Evolutionary conservation across 2,329 filamentous ascomycete genomes (phyloP), one percentile per base, ranked within the genome.

Genomic region (Ophiostoma sp.): DNA sequence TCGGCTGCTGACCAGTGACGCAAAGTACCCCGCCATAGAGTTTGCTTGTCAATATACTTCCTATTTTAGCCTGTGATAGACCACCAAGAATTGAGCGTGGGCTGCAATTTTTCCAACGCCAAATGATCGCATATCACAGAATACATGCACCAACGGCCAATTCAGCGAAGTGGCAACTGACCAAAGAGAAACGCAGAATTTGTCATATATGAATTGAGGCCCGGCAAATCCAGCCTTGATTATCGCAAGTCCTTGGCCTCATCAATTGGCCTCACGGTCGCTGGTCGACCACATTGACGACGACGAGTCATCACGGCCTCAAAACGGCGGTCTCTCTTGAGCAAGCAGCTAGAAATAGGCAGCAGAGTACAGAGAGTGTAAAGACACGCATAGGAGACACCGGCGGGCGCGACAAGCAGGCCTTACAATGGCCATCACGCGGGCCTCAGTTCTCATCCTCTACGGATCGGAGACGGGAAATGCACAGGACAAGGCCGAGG

Each of bases 391-490:
- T 4, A 44, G 17, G 17, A 65, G 31, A 39, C 17, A 60, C 62
- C 33, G 15, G 62, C 27, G 17, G 62, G 11, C 10, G 52, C 27
- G 52, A 31, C n/a, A 23, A n/a, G 62, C 62, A 41, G 8, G 27
- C 35, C 3, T 31, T 39, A 48, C 13, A 17, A 67, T 67, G 65
- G 36, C 65, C 65, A 67, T 67, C n/a, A 67, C 39, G 5, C 65
- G 65, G 15, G 65, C 65, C 8, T 67, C 65, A 13, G 36, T 86
- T 67, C 86, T 96, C 74, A 84, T 99, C 71, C 85, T 96, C 44
- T 99, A 97, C 80, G 95, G 93, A 70, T 96, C 94, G 54, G 95
- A 99, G 82, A 98, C 94, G 31, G 95, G 95, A 70, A 97, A 95
- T 77, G 90, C 93, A 69, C 92, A 97, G 79, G 94, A 98, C 79